Base-by-base conservation (phyloP, 202 grass and related monocot genomes). In the Zoysia matrella region DNA sequence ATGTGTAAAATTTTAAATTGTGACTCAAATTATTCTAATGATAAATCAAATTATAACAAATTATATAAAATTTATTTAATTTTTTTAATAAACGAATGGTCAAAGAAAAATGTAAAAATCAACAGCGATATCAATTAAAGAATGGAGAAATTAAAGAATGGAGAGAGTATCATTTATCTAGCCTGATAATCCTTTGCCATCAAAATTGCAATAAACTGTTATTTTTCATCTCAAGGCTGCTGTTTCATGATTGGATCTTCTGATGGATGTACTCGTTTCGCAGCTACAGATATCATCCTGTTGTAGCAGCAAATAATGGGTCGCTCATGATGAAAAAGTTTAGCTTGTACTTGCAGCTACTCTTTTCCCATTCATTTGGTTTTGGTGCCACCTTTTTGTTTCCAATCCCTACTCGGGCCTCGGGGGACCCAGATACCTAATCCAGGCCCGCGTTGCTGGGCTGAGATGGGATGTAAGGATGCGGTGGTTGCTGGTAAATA, bases 281-380 rank as follows among this genome's bases (percentile, higher is more conserved):
- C 52, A 3, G 47, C 53, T 66, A 16, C 16, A 50, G 2, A 1
- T 41, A 15, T 36, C 7, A 16, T 65, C 60, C 13, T 45, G 4
- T 30, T 69, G 39, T 61, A 48, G 63, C 46, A 39, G 13, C 7
- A 66, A n/a, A 53, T 12, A 78, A 41, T 42, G 14, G 47, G 3
- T 48, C 67, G 52, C 61, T 12, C 1, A 13, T 61, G 86, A 42
- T 72, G 16, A 63, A 53, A 77, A n/a, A 30, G 50, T 42, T 74
- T 75, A 54, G 69, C 18, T 55, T 85, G 77, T 84, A 66, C 66
- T 89, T 74, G 61, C 41, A 78, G 78, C 78, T 16, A 78, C 41
- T 82, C 40, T 13, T 51, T 7, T 30, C 53, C 22, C 66, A 52
- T 65, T 43, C 83, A 36, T 18, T 74, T 2, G 70, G 16, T 67